Base-by-base conservation (phyloP, 2,329 filamentous ascomycete genomes). In the Colletotrichum paranaense region DNA sequence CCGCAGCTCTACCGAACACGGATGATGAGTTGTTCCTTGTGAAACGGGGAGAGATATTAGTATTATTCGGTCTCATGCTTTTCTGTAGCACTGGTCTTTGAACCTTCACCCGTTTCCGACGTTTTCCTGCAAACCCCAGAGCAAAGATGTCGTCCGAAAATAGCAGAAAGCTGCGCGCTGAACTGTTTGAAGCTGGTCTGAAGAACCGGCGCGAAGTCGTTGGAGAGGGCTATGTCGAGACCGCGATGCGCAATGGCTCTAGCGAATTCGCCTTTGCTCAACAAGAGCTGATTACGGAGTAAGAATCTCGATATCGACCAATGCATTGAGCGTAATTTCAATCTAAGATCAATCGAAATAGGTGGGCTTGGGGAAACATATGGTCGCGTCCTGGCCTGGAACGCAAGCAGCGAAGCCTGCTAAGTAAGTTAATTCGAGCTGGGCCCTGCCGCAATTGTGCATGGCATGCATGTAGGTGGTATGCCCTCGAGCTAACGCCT, bases 281-380 rank as follows among this genome's bases (percentile, higher is more conserved):
- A 75, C 91, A 92, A 80, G 87, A 92, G 75, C 84, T 91, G 24
- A 88, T 91, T 1, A 92, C 90, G 0, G 90, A 92, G 82, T 88
- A 63, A 46, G 74, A 38, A 58, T 16, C 28, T n/a, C 12, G 24
- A 8, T 16, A 12, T 22, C 38, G 6, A 14, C 24, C 9, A 2
- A 22, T 19, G 1, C 14, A 9, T 7, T 9, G 4, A n/a, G 4
- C 16, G 8, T 22, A 42, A 22, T 22, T 30, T 32, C 30, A 19
- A 56, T 24, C n/a, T 28, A 28, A 56, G 22, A 11, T 9, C 6
- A 9, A 24, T 57, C 35, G 4, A 24, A n/a, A 12, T 6, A 76
- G 71, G 58, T 77, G 76, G 64, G 88, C 88, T 81, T 92, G 90
- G 91, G 90, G 90, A 19, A 86, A 86, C 69, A 85, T 89, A 24